Evolutionary conservation across 2,329 filamentous ascomycete species (phyloP), one percentile per base, ranked within the genome.

Genomic region (Geoglossum cookeanum): DNA sequence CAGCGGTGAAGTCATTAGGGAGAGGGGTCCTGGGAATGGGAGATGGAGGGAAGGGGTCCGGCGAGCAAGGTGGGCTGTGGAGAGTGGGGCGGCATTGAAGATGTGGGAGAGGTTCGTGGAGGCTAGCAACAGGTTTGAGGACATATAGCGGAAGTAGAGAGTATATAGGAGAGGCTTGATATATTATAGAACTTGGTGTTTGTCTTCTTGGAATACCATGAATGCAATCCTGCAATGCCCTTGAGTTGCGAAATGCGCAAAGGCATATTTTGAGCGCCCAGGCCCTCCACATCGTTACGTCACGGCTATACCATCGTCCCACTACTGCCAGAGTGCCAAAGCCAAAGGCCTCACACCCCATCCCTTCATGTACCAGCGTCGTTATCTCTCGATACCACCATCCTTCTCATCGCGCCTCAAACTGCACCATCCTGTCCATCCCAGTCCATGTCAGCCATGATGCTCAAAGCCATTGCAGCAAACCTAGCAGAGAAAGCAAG

Each of bases 21-120:
- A 97, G 68, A 76, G 84, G 53, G 91, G 92, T 0, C 90, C 90
- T 4, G 90, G 85, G 9, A 87, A 87, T 13, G 80, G 87, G 58
- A 78, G 91, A 65, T 98, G 92, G 92, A 98, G 94, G 73, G 91
- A 96, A 67, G 92, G 91, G 56, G 80, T 96, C 13, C 76, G 91
- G 64, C 78, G 88, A 67, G 92, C 92, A 15, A 81, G 84, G 64
- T 94, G 87, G 86, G 88, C 88, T 9, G 78, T 98, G 53, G 79
- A 83, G 70, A 95, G 87, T 68, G 89, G 91, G 52, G 81, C 83
- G 67, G 87, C 91, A n/a, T 82, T 87, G 75, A 83, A 75, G 67
- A 83, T 89, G 71, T 91, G 92, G 81, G 75, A 82, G 58, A 75
- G 76, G 27, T 97, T 96, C 71, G 89, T 94, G 42, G 79, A 91